Evolutionary conservation across 345 rosid species (phyloP).

Genomic region (Carallia pectinifolia): DNA sequence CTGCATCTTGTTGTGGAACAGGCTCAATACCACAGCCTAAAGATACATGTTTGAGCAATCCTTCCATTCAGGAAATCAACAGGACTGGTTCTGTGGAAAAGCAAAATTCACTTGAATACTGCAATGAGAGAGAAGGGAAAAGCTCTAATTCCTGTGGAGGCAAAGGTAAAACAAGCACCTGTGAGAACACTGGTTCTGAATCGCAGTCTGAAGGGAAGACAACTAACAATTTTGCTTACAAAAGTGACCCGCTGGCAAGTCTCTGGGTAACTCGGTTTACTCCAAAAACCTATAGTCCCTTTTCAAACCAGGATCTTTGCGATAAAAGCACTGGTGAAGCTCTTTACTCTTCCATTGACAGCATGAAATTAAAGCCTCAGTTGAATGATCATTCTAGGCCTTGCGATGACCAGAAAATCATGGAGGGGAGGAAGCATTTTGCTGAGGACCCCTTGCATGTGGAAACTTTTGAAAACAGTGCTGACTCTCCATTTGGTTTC

Average conservation of each 20-base stretch:
- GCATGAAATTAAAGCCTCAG: conserved; percentile 21
- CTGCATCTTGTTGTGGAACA: conserved; percentile 29
- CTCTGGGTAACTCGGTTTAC: conserved; percentile 78
- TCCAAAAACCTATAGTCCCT: conserved; percentile 33
- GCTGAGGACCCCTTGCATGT: conserved; percentile 15
- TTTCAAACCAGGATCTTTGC: conserved; percentile 22
- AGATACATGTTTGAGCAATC: conserved; percentile 26
- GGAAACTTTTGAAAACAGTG: conserved; percentile 20
- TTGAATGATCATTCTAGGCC: conserved; percentile 18
- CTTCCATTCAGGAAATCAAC: conserved; percentile 23
- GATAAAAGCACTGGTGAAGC: conserved; percentile 16
- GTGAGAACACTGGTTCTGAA: conserved; percentile 25
- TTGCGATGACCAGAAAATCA: conserved; percentile 15
- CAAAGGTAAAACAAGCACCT: conserved; percentile 33
- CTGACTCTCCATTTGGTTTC: conserved; percentile 35
- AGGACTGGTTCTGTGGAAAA: conserved; percentile 31
- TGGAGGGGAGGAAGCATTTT: conserved; percentile 20
- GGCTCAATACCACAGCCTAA: conserved; percentile 32
- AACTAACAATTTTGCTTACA: conserved; percentile 26
- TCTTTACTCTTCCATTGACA: conserved; percentile 30
- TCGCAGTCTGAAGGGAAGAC: conserved; percentile 38
- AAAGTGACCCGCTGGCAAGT: conserved; percentile 50
- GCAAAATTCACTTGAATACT: conserved; percentile 30
- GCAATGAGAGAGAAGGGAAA: conserved; percentile 34
- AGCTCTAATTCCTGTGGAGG: conserved; percentile 35